Evolutionary conservation across 306 rosid species (phyloP), one percentile per base, ranked within the genome.

Genomic region (Mimosa pudica): DNA sequence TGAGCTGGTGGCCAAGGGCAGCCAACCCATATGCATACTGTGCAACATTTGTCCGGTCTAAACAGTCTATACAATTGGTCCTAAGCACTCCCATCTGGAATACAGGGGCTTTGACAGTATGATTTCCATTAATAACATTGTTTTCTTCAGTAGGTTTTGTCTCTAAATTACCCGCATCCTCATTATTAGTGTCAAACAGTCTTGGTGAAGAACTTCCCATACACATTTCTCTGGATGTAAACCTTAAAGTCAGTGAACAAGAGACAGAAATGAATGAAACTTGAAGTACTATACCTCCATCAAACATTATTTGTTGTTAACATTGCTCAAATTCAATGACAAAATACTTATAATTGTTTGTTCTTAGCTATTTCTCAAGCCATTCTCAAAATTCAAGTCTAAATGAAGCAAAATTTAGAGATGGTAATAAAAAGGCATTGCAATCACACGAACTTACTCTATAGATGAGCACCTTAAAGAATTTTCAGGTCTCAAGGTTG

Each of bases 41-140:
- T 9, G 99, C 99, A 79, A 93, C 99, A 78, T 96, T 96, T 82
- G 99, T 96, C 80, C 99, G 99, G 80, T 96, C 99, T 80, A 96
- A 81, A 84, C 99, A 96, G 89, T 96, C 99, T 58, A 96, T 91
- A 81, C 99, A 96, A 75, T 96, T 96, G 89, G 98, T 96, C 90
- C 99, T 86, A 48, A 93, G 87, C 77, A 93, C 99, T 58, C 99
- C 99, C 76, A 45, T 88, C 77, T 96, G 99, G 84, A 90, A 72
- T 87, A 82, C 83, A 61, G 88, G 82, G 70, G 80, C 73, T 79
- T 85, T 88, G 77, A 75, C 78, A 75, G 75, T 72, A 69, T 77
- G 77, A 67, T 80, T 86, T 80, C 84, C 87, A 70, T 71, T 76
- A 46, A 79, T 65, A 78, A 77, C 86, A 73, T 81, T 77, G 77